Evolutionary conservation across 2,329 filamentous ascomycete species (phyloP), one percentile per base, ranked within the genome.

Genomic region (Mollisiaceae sp.): DNA sequence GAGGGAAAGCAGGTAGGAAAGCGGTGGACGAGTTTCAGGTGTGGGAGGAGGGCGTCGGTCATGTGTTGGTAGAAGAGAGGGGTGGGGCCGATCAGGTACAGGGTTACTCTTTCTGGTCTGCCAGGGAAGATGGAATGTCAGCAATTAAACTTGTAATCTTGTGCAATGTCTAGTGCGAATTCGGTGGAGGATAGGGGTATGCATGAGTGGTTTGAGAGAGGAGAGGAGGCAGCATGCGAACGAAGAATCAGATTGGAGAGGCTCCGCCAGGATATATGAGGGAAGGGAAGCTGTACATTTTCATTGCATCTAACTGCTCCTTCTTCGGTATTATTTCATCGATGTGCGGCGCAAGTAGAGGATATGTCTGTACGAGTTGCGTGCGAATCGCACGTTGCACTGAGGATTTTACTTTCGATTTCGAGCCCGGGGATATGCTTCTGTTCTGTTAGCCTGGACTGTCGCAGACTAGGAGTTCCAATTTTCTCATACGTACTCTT

Each of bases 291-390:
- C 75, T 77, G 64, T 78, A 89, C 82, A 97, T 88, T 82, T 98
- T 98, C 80, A 98, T 89, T 71, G 92, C 87, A 79, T 94, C 91
- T 62, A 98, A 83, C 69, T 95, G 92, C 65, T 91, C 88, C 79
- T 98, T 99, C 81, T 98, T 98, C 59, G 95, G 95, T 71, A 99
- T 85, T 74, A 98, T 89, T 78, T 96, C 92, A 79, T 99, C 95
- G 79, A 97, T 96, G 81, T 93, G 87, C 0, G 92, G 91, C 71
- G 89, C 88, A 60, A 98, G 90, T 60, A 92, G 86, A 2, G 95
- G 95, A 80, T 96, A 97, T 61, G 91, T 91, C 65, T 92, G 85
- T 70, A 95, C 83, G 71, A 98, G 86, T 75, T 92, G 92, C 75
- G 89, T 85, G 73, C 95, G 92, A 74, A 99, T 89, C 70, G 83